Conservation (phyloP, 768 basidiomycete species). For the Agrocybe pediades region DNA sequence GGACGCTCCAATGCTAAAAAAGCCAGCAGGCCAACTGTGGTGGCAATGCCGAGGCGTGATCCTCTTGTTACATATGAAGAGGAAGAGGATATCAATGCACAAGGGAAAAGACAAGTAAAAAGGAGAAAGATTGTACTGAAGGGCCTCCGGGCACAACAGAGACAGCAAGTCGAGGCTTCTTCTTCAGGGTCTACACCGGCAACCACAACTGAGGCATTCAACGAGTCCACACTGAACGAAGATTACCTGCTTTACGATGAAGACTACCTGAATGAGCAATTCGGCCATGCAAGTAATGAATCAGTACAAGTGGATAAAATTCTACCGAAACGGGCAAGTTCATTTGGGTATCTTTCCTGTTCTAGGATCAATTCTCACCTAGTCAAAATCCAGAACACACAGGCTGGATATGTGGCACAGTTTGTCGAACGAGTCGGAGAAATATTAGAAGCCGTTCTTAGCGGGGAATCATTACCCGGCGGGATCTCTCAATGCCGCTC, state of each 20-base stretch:
- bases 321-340: too few relatives aligned
- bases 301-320: too few relatives aligned
- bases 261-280: too few relatives aligned
- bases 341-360: too few relatives aligned
- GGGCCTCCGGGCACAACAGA: too few relatives aligned
- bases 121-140: not conserved
- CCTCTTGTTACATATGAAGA: not conserved
- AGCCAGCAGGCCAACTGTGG: not conserved
- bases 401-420: not conserved
- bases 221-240: too few relatives aligned
- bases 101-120: not conserved
- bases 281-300: too few relatives aligned
- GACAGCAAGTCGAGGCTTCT: too few relatives aligned
- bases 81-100: not conserved
- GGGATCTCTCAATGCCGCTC: not conserved
- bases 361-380: too few relatives aligned
- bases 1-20: not conserved
- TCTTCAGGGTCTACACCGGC: too few relatives aligned
- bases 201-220: too few relatives aligned
- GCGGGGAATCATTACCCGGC: not conserved
- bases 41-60: not conserved
- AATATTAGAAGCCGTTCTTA: not conserved
- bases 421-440: not conserved
- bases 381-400: not conserved
- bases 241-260: too few relatives aligned